Base-by-base conservation (phyloP, 768 basidiomycete genomes). In the Rhizopogon vinicolor region DNA sequence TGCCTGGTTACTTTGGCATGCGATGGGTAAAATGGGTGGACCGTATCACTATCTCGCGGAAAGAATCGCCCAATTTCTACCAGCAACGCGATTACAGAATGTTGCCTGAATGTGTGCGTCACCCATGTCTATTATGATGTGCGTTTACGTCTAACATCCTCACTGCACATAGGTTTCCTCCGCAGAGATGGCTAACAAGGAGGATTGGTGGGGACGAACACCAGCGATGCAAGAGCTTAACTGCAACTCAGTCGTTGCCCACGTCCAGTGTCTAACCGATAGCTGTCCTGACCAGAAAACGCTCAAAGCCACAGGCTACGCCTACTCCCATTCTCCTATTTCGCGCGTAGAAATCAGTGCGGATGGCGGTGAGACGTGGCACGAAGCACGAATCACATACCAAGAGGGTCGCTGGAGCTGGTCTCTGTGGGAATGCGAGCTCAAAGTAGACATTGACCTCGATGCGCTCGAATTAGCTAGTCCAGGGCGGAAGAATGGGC, bases 21-120 rank as follows among this genome's bases (percentile, higher is more conserved):
- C 80, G 87, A 10, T 87, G 86, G 84, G 85, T 87, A 7, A 88
- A 89, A 73, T 89, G 87, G 87, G 72, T 87, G 0, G 83, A 86
- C 61, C 80, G 73, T 0, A 82, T 88, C 61, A 69, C 75, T 28
- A 62, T 87, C 54, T 79, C 83, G 5, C 60, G 52, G 3, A 35
- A 54, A 7, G 86, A 89, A 68, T 86, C 85, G 1, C 75, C 78
- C 31, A 87, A 85, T 63, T 87, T 82, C 66, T 89, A 87, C 63
- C 86, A 88, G 59, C 85, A 87, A 65, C 76, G 75, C 4, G 87
- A 89, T 65, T 90, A 89, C 68, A 87, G 83, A 59, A 69, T 87
- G 52, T 66, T 85, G 16, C 83, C 84, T 7, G 77, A 83, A 12
- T 62, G 72, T 44, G 79, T 81, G 60, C 2, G 44, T 51, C 33